Evolutionary conservation across 1,284 basidiomycete genomes (phyloP).

Genomic region (Ustilago esculenta): DNA sequence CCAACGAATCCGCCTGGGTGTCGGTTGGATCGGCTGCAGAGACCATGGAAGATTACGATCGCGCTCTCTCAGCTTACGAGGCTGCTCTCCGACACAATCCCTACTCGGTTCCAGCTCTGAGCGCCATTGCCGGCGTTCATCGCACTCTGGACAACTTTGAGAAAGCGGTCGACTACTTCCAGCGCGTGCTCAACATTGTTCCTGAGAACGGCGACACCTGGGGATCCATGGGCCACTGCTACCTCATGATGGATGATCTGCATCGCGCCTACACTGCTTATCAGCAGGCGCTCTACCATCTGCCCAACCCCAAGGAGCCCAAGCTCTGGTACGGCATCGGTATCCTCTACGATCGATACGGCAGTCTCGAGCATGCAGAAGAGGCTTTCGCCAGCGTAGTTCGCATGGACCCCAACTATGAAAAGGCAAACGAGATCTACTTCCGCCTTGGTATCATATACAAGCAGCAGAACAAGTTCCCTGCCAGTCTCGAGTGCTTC

Average conservation of each 20-base stretch:
- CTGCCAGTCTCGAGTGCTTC: conserved; percentile 73
- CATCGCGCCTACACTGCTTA: conserved; percentile 99
- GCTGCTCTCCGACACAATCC: conserved; percentile 64
- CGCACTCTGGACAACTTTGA: conserved; percentile 64
- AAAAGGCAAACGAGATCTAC: conserved; percentile 98
- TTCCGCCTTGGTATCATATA: conserved; percentile 99
- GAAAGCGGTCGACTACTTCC: conserved; percentile 92
- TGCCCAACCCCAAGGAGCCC: conserved; percentile 97
- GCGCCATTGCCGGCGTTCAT: conserved; percentile 64
- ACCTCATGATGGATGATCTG: conserved; percentile 98
- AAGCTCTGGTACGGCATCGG: conserved; percentile 99
- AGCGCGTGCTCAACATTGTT: conserved; percentile 80
- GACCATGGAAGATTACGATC: conserved; percentile 64
- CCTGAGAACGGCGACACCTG: conserved; percentile 66
- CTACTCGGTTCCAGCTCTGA: conserved; percentile 63
- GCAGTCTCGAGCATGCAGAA: conserved; percentile 96
- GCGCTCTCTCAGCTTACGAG: conserved; percentile 63
- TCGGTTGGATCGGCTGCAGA: conserved; percentile 62
- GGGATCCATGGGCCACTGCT: conserved; percentile 80
- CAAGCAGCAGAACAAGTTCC: conserved; percentile 91
- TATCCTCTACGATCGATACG: conserved; percentile 97
- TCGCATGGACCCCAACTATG: conserved; percentile 96
- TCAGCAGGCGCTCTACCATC: conserved; percentile 94
- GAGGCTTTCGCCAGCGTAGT: conserved; percentile 97
- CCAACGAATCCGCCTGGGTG: conserved; percentile 63